phyloP scores from a whole-genome alignment of 2,329 filamentous ascomycete species.

The Cercospora sp. region DNA sequence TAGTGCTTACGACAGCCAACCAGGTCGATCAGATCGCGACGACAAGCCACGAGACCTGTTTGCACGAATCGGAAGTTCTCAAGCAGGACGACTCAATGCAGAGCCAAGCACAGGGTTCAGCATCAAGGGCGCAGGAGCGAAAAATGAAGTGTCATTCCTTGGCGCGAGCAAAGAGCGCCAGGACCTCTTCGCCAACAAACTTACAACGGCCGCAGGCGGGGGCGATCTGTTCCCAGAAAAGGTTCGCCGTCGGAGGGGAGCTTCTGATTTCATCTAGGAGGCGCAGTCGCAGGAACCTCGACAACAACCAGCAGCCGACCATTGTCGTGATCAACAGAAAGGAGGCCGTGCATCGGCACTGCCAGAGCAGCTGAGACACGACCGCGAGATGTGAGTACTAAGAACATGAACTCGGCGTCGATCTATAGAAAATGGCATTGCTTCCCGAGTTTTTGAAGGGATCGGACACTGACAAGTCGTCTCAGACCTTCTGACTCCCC shows the following conservation, averaged over 20 bases:
- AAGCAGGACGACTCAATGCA: slow-evolving; percentile 20
- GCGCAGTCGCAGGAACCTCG: slow-evolving; percentile 5
- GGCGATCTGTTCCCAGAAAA: slow-evolving; percentile 26
- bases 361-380: neutral
- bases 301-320: neutral
- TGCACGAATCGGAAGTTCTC: slow-evolving; percentile 23
- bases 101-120: slow-evolving; percentile 35
- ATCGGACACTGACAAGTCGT: neutral
- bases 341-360: neutral
- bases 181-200: slow-evolving; percentile 20
- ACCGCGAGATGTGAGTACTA: neutral
- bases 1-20: slow-evolving; percentile 20
- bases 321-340: neutral
- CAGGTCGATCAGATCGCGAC: slow-evolving; percentile 21
- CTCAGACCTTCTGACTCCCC: neutral
- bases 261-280: slow-evolving; percentile 23
- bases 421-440: neutral
- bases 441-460: neutral
- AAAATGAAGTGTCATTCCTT: slow-evolving; percentile 35
- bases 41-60: slow-evolving; percentile 27
- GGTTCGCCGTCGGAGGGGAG: slow-evolving; percentile 17
- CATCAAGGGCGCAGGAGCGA: slow-evolving; percentile 37
- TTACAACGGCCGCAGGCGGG: slow-evolving; percentile 10
- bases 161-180: slow-evolving; percentile 33
- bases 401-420: neutral